These are phyloP conservation scores for Kluyveromyces sp. DNA, from an alignment of 1,139 yeast genomes.

Conservation along the genomic window DNA sequence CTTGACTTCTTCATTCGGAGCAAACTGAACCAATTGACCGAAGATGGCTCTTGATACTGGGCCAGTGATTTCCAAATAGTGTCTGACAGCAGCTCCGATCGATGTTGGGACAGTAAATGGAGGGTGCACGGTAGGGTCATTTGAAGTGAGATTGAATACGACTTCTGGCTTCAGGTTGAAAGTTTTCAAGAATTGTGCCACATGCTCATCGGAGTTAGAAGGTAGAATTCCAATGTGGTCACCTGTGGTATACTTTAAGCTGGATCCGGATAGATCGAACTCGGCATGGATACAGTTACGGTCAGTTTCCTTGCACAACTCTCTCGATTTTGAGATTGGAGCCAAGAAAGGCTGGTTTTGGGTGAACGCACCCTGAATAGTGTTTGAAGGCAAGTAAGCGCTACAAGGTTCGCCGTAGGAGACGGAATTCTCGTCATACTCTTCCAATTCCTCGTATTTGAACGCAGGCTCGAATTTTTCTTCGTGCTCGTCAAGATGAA, in stretches of 20 bases:
- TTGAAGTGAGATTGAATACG: constrained; percentile 59
- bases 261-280: constrained; percentile 69
- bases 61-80: constrained; percentile 87
- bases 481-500: constrained; percentile 69
- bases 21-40: constrained; percentile 71
- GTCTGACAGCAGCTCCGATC: constrained; percentile 76
- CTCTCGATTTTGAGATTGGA: constrained; percentile 52
- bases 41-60: constrained; percentile 87
- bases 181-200: constrained; percentile 54
- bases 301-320: constrained; percentile 57
- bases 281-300: constrained; percentile 87
- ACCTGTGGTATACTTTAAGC: constrained; percentile 84
- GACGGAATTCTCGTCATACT: constrained; percentile 40
- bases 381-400: constrained; percentile 41
- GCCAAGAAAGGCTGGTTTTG: constrained; percentile 81
- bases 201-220: constrained; percentile 73
- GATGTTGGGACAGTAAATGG: constrained; percentile 93
- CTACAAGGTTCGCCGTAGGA: constrained; percentile 82
- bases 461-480: constrained; percentile 70
- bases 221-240: constrained; percentile 97
- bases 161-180: constrained; percentile 53
- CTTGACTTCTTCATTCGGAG: constrained; percentile 62
- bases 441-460: constrained; percentile 36
- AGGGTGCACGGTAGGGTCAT: constrained; percentile 66
- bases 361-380: constrained; percentile 64